Base-by-base conservation (phyloP, 2,329 filamentous ascomycete genomes). In the Metarhizium robertsii region DNA sequence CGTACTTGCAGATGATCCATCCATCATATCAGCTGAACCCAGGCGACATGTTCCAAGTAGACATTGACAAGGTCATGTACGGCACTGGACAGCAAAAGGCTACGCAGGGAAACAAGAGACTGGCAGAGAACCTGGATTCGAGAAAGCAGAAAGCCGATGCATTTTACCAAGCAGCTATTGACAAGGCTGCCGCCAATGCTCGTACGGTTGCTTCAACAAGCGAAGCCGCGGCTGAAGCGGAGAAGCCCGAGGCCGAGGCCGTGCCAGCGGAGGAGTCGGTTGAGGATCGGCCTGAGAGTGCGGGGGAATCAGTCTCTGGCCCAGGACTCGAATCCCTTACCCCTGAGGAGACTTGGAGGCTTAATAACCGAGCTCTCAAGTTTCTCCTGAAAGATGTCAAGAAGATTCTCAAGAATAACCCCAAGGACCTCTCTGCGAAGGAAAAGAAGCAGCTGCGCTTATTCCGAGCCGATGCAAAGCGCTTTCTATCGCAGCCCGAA, bases 41-140 rank as follows among this genome's bases (percentile, higher is more conserved):
- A 2, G 94, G 94, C 62, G 94, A 99, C 70, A 90, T 99, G 84
- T 99, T 99, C 79, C 90, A 95, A 69, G 92, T 99, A 64, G 88
- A 96, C 20, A 80, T 88, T 40, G 90, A 96, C 43, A 84, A 86
- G 63, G 94, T 99, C 55, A 79, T 99, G 71, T 92, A 81, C 65
- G 92, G 90, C 38, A 96, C 92, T 1, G 94, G 94, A 57, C 79
- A 81, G 30, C 80, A 82, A 51, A 94, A 91, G 72, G 71, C 78
- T 6, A 30, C 60, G 20, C 56, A 66, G 62, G 59, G 53, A 3
- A 56, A 65, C 53, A 55, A 60, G 20, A 55, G 58, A 3, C 54
- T 68, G 13, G 58, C 60, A n/a, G 58, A 64, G 53, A 67, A 61
- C 25, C 62, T 67, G 8, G 62, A 65, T 10, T 59, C 57, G 14